These are phyloP conservation scores for Lactarius quietus DNA, from an alignment of 768 basidiomycete genomes.

Conservation along the genomic window DNA sequence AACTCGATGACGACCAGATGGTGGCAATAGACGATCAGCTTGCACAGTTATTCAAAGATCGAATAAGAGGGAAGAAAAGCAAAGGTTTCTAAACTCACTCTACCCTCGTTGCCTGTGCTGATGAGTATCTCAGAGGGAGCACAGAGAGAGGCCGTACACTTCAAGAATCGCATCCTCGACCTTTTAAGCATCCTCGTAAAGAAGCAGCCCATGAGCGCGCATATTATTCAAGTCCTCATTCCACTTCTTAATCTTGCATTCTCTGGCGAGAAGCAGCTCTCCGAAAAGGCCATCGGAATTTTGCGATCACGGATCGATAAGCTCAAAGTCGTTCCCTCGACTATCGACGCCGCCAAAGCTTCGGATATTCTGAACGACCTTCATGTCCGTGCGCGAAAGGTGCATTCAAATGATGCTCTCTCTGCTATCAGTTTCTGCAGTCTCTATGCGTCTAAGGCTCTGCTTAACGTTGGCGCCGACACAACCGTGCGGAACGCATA, in stretches of 20 bases:
- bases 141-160: slow-evolving; percentile 88
- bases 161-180: slow-evolving; percentile 94
- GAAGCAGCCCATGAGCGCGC: slow-evolving; percentile 70
- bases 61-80: slow-evolving; percentile 50
- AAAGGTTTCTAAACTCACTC: slow-evolving; percentile 50
- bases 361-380: slow-evolving; percentile 54
- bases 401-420: slow-evolving; percentile 59
- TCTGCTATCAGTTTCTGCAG: slow-evolving; percentile 63
- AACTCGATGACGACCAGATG: slow-evolving; percentile 98
- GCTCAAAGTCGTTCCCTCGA: slow-evolving; percentile 58
- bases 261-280: slow-evolving; percentile 81
- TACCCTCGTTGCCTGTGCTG: neutral
- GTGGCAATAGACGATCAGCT: slow-evolving; percentile 92
- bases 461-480: slow-evolving; percentile 38
- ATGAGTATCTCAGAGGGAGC: slow-evolving; percentile 47
- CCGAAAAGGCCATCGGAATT: slow-evolving; percentile 82
- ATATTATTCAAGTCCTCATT: slow-evolving; percentile 61
- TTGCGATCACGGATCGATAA: slow-evolving; percentile 71
- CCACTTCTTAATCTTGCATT: slow-evolving; percentile 77
- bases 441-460: slow-evolving; percentile 61
- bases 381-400: slow-evolving; percentile 68
- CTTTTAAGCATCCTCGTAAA: slow-evolving; percentile 84
- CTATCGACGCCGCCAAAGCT: slow-evolving; percentile 43
- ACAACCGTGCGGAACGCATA: slow-evolving; percentile 53
- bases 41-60: slow-evolving; percentile 78